These are phyloP conservation scores for Epicoccum nigrum DNA, from an alignment of 2,329 filamentous ascomycete genomes.

Conservation along the genomic window DNA sequence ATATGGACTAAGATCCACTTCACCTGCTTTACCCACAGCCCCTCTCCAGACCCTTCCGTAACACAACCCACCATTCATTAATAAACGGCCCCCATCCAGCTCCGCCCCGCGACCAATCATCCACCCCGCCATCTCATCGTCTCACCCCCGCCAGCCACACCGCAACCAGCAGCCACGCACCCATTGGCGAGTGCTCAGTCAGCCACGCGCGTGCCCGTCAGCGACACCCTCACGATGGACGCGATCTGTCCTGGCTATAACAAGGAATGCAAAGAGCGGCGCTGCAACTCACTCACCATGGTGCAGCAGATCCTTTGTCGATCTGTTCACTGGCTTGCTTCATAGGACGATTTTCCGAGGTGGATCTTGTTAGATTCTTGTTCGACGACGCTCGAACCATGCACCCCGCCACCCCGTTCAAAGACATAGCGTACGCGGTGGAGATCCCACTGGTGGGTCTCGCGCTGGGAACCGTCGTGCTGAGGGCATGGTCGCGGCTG, in stretches of 20 bases:
- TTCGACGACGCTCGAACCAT: too few species aligned
- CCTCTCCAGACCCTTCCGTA: too few species aligned
- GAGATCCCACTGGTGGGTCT: conserved; percentile 36
- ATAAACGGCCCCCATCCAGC: too few species aligned
- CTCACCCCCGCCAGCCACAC: not conserved
- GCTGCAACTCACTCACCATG: conserved; percentile 7
- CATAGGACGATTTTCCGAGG: too few species aligned
- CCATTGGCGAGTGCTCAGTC: conserved; percentile 20
- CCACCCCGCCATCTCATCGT: not conserved
- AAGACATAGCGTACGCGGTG: conserved; percentile 24
- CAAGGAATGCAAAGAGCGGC: conserved; percentile 18
- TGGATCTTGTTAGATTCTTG: too few species aligned
- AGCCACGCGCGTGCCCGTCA: conserved; percentile 23
- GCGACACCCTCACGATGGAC: conserved; percentile 12
- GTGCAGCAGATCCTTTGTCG: not conserved
- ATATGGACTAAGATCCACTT: too few species aligned
- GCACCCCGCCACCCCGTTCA: not conserved
- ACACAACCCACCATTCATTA: too few species aligned
- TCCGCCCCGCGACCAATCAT: not conserved
- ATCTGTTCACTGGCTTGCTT: not conserved
- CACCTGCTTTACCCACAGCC: too few species aligned
- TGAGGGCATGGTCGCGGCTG: conserved; percentile 33
- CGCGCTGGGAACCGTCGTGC: conserved; percentile 28
- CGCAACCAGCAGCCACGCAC: not conserved
- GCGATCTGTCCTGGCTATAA: conserved; percentile 15